These are phyloP conservation scores for Pseudogymnoascus verrucosus DNA, from an alignment of 2,329 filamentous ascomycete species.

Conservation along the genomic window DNA sequence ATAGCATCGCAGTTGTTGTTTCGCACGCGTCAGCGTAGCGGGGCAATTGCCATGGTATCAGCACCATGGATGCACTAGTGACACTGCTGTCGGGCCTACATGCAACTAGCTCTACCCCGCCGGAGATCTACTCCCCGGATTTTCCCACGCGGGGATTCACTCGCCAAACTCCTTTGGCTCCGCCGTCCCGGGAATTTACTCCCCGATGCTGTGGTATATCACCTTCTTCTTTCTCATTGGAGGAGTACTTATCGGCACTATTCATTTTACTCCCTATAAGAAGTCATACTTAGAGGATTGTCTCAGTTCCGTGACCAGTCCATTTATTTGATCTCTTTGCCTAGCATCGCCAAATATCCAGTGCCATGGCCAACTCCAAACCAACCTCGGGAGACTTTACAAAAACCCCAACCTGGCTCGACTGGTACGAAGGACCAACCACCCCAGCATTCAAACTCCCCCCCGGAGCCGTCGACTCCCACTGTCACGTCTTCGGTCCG, in stretches of 20 bases:
- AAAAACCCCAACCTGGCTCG: not conserved
- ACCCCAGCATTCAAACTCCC: not conserved
- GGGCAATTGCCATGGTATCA: not conserved
- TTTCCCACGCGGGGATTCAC: not conserved
- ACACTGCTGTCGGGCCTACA: not conserved
- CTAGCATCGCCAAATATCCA: conserved; percentile 53
- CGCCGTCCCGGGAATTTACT: not conserved
- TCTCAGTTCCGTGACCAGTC: not conserved
- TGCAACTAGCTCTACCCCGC: not conserved
- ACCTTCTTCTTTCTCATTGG: not conserved
- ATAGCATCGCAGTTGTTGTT: not conserved
- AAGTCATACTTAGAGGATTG: not conserved
- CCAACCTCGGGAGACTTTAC: conserved; percentile 56
- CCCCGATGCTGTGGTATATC: not conserved
- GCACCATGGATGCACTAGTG: not conserved
- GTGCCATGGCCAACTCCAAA: conserved; percentile 53
- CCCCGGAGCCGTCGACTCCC: not conserved
- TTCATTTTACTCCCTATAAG: not conserved
- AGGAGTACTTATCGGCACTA: not conserved
- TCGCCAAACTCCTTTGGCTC: not conserved
- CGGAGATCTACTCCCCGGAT: not conserved
- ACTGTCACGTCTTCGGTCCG: not conserved
- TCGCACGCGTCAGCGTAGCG: not conserved
- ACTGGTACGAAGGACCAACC: not conserved
- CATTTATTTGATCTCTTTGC: not conserved